A percentile compares a stretch with the other conserved stretches of the same genome.
phyloP scores from a whole-genome alignment of 2,329 filamentous ascomycete species.

The Diaporthe eres region DNA sequence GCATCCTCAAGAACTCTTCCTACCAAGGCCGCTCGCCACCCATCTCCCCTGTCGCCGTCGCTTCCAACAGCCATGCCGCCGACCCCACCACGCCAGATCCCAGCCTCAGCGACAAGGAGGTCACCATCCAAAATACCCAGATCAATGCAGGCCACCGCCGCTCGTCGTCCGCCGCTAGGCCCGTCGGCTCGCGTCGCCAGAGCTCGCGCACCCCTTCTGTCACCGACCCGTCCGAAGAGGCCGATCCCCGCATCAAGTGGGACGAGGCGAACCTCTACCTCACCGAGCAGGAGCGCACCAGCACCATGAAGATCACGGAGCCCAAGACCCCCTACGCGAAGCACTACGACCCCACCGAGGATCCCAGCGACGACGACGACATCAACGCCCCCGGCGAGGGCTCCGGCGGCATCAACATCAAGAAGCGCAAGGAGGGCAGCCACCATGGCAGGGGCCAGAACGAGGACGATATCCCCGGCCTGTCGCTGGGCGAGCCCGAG shows the following conservation, averaged over 20 bases:
- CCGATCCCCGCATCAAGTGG: constrained; percentile 89
- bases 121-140: constrained; percentile 94
- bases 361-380: constrained; percentile 85
- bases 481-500: constrained; percentile 94
- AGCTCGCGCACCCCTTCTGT: constrained; percentile 61
- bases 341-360: constrained; percentile 90
- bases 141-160: constrained; percentile 92
- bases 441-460: constrained; percentile 41
- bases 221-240: constrained; percentile 60
- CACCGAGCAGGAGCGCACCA: constrained; percentile 93
- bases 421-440: constrained; percentile 45
- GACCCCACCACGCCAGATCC: constrained; percentile 44
- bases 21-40: constrained; percentile 68
- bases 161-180: constrained; percentile 81
- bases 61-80: constrained; percentile 48
- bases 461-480: constrained; percentile 87
- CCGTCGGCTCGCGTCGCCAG: constrained; percentile 78
- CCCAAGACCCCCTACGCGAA: constrained; percentile 97
- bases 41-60: constrained; percentile 58
- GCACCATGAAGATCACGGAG: constrained; percentile 99
- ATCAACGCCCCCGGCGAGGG: constrained; percentile 79
- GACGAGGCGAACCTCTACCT: constrained; percentile 98
- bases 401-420: constrained; percentile 46
- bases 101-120: constrained; percentile 78
- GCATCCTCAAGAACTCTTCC: constrained; percentile 93